These are phyloP conservation scores for Sclerotinia nivalis DNA, from an alignment of 2,329 filamentous ascomycete genomes.

Conservation along the genomic window DNA sequence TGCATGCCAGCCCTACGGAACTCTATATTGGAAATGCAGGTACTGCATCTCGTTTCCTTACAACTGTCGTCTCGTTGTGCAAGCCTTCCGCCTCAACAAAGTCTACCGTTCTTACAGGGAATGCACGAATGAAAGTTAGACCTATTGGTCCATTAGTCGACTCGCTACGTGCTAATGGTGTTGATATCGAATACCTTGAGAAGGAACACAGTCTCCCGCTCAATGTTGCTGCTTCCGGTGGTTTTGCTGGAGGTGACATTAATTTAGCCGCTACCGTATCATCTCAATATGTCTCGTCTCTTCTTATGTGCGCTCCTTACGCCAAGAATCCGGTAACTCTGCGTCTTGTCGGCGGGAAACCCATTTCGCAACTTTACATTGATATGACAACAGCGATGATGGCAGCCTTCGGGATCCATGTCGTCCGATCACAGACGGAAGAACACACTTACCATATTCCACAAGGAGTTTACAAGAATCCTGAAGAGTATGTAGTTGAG, in stretches of 20 bases:
- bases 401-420: slow-evolving; percentile 82
- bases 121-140: slow-evolving; percentile 92
- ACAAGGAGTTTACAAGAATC: slow-evolving; percentile 78
- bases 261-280: slow-evolving; percentile 93
- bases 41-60: slow-evolving; percentile 92
- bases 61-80: slow-evolving; percentile 85
- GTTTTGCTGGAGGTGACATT: slow-evolving; percentile 83
- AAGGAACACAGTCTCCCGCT: slow-evolving; percentile 82
- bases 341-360: slow-evolving; percentile 89
- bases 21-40: slow-evolving; percentile 96
- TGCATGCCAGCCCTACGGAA: slow-evolving; percentile 72
- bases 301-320: slow-evolving; percentile 95
- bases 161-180: slow-evolving; percentile 81
- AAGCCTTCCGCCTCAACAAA: slow-evolving; percentile 58
- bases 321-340: slow-evolving; percentile 92
- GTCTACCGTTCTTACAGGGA: slow-evolving; percentile 84
- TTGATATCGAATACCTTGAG: slow-evolving; percentile 83
- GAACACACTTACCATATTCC: slow-evolving; percentile 94
- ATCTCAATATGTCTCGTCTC: slow-evolving; percentile 97
- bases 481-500: slow-evolving; percentile 83
- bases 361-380: slow-evolving; percentile 95
- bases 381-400: slow-evolving; percentile 99
- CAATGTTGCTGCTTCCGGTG: slow-evolving; percentile 76
- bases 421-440: slow-evolving; percentile 73
- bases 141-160: slow-evolving; percentile 94